phyloP scores from a whole-genome alignment of 1,284 basidiomycete genomes.

The Hemileia vastatrix region DNA sequence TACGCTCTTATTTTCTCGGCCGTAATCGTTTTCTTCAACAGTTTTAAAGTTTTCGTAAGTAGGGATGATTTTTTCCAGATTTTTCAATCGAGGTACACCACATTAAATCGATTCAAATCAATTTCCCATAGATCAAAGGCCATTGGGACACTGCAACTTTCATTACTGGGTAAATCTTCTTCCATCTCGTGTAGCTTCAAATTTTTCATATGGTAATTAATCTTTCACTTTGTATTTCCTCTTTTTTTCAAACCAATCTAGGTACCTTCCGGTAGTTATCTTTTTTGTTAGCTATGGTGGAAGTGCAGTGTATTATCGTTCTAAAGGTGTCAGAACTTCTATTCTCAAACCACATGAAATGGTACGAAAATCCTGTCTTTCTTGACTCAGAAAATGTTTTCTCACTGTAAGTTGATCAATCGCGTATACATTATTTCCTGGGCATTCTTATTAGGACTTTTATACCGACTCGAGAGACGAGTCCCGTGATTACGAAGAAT shows the following conservation, averaged over 20 bases:
- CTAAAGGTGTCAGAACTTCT: neutral
- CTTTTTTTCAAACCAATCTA: neutral
- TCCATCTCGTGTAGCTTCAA: neutral
- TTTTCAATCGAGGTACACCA: constrained; percentile 41
- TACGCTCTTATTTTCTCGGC: constrained; percentile 54
- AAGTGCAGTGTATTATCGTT: neutral
- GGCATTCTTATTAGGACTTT: constrained; percentile 10
- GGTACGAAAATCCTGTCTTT: neutral
- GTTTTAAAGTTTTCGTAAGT: constrained; percentile 23
- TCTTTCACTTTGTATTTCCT: neutral
- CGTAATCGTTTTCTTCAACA: constrained; percentile 61
- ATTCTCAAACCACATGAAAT: constrained; percentile 7
- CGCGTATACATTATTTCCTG: no score
- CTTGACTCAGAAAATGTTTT: no score
- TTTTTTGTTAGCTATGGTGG: neutral
- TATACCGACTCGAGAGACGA: constrained; percentile 14
- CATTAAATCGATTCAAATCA: constrained; percentile 53
- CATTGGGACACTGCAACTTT: constrained; percentile 34
- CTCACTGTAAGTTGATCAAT: neutral
- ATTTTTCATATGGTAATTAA: no score
- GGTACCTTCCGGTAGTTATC: constrained; percentile 3
- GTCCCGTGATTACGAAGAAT: constrained; percentile 8
- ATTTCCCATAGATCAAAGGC: constrained; percentile 59
- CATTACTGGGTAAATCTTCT: constrained; percentile 27
- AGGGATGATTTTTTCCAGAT: neutral